Evolutionary conservation across 2,329 filamentous ascomycete species (phyloP).

Genomic region (Aphanocladium album): DNA sequence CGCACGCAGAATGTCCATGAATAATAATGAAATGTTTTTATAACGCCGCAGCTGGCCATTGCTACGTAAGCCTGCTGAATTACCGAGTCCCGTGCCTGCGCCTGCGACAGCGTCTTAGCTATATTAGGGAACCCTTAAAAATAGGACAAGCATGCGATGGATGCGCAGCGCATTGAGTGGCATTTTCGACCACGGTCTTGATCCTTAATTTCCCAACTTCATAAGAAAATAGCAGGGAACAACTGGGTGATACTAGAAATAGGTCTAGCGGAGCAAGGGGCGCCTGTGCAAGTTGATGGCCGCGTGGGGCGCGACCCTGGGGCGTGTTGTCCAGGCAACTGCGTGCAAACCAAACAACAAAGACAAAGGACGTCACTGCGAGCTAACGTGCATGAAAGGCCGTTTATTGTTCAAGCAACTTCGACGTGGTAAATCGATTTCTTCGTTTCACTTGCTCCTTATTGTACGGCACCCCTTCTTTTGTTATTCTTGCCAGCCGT

Average conservation of each 20-base stretch:
- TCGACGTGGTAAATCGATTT: neutral
- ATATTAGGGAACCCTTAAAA: neutral
- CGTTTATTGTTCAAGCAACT: neutral
- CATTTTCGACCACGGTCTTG: neutral
- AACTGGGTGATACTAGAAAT: neutral
- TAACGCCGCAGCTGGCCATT: neutral
- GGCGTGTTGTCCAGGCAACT: conserved; percentile 7
- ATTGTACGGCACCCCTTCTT: neutral
- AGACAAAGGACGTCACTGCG: conserved; percentile 11
- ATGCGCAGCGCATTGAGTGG: neutral
- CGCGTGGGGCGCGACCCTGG: neutral
- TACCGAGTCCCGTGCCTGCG: neutral
- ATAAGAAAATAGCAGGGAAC: neutral
- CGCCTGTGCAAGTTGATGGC: neutral
- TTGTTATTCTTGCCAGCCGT: neutral
- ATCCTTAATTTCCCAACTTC: neutral
- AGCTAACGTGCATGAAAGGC: conserved; percentile 5
- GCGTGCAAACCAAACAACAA: conserved; percentile 1
- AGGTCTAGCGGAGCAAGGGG: neutral
- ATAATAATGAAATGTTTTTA: neutral
- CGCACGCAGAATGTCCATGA: neutral
- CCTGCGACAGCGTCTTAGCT: neutral
- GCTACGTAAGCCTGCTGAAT: neutral
- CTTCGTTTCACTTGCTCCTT: neutral
- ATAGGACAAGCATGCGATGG: neutral